Percentiles rank a stretch among this genome's conserved stretches.
Evolutionary conservation across 495 filamentous ascomycete genomes (phyloP).

Genomic region (Aspergillus nidulans): DNA sequence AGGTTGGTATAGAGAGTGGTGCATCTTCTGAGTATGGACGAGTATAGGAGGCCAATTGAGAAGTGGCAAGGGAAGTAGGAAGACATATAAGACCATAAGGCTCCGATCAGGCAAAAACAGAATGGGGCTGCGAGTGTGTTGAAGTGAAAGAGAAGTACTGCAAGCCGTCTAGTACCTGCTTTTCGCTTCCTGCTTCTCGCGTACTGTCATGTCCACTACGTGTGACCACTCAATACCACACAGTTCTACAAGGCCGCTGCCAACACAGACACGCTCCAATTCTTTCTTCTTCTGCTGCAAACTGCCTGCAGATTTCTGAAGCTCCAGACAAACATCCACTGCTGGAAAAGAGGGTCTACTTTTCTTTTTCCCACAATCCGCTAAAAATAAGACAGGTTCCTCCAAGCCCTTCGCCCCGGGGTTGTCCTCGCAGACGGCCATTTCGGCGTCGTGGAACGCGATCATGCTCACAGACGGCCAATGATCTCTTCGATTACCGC

Average conservation of each 20-base stretch:
- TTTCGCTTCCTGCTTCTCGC: no score
- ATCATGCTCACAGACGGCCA: slow-evolving; percentile 15
- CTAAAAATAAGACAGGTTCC: slow-evolving; percentile 3
- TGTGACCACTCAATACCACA: slow-evolving; percentile 17
- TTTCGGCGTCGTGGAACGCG: slow-evolving; percentile 17
- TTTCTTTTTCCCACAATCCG: background rate
- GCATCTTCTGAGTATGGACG: background rate
- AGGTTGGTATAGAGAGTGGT: slow-evolving; percentile 9
- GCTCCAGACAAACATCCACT: slow-evolving; percentile 12
- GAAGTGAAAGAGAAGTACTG: background rate
- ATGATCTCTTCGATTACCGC: slow-evolving; percentile 7
- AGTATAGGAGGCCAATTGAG: background rate
- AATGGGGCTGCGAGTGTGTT: background rate
- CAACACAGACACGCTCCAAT: slow-evolving; percentile 18
- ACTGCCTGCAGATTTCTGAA: slow-evolving; percentile 11
- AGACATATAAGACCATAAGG: slow-evolving; percentile 6
- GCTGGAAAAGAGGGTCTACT: background rate
- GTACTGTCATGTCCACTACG: slow-evolving; percentile 5
- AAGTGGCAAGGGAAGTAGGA: slow-evolving; percentile 1
- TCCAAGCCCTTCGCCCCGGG: slow-evolving; percentile 5
- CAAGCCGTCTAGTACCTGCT: slow-evolving; percentile 8
- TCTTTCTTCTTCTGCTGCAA: slow-evolving; percentile 11
- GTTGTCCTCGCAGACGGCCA: slow-evolving; percentile 11
- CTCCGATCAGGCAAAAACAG: background rate
- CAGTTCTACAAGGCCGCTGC: slow-evolving; percentile 15